These are phyloP conservation scores for Bondarzewia mesenterica DNA, from an alignment of 1,284 basidiomycete genomes.

Conservation along the genomic window DNA sequence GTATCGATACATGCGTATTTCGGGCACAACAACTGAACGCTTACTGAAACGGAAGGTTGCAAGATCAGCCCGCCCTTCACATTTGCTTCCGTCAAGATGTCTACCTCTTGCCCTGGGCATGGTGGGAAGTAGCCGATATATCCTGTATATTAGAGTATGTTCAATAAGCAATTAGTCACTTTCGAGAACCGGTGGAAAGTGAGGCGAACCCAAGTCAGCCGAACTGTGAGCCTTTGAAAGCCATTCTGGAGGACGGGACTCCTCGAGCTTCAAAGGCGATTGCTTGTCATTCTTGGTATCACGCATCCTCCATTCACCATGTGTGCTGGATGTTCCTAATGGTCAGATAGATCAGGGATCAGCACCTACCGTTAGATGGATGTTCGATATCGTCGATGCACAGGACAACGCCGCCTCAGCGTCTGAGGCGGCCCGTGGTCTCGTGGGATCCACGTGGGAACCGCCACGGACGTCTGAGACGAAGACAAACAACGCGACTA, in stretches of 20 bases:
- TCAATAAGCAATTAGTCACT: background rate
- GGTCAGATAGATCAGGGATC: too few species aligned
- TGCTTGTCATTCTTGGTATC: conserved; percentile 13
- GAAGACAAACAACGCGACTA: too few species aligned
- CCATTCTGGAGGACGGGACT: conserved; percentile 65
- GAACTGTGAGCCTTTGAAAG: conserved; percentile 54
- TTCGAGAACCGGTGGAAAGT: background rate
- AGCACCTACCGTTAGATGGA: too few species aligned
- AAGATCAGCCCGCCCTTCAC: conserved; percentile 75
- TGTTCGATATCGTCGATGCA: too few species aligned
- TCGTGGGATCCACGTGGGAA: too few species aligned
- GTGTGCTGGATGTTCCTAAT: too few species aligned
- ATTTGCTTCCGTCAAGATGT: conserved; percentile 67
- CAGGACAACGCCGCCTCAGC: too few species aligned
- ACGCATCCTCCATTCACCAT: conserved; percentile 4
- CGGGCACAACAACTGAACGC: conserved; percentile 14
- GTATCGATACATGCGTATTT: conserved; percentile 3
- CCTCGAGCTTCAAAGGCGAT: conserved; percentile 44
- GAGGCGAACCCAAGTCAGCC: conserved; percentile 54
- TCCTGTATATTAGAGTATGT: conserved; percentile 34
- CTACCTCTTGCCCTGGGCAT: conserved; percentile 77
- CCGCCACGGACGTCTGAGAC: too few species aligned
- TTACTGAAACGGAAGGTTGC: conserved; percentile 53
- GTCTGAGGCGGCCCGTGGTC: too few species aligned
- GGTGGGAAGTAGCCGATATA: conserved; percentile 86